A percentile compares a stretch with the other conserved stretches of the same genome.
phyloP scores from a whole-genome alignment of 345 rosid species.

The Laguncularia racemosa region DNA sequence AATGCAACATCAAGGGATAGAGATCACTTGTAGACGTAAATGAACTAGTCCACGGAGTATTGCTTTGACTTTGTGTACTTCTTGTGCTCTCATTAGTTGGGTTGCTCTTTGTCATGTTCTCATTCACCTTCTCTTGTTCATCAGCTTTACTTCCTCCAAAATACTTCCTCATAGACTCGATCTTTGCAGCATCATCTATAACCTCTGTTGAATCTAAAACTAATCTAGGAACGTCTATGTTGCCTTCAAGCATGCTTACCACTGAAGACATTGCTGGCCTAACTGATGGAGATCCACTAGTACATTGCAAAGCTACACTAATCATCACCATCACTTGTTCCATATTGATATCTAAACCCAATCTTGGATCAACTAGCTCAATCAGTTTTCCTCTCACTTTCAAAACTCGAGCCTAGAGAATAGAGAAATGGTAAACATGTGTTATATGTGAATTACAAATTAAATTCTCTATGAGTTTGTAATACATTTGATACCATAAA shows the following conservation, averaged over 20 bases:
- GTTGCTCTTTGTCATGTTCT: too few species aligned
- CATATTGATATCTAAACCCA: slow-evolving; percentile 35
- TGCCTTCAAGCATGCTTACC: too few species aligned
- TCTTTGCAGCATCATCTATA: slow-evolving; percentile 2
- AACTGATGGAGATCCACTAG: slow-evolving; percentile 32
- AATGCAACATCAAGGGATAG: slow-evolving; percentile 17
- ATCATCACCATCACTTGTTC: slow-evolving; percentile 37
- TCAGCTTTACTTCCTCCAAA: slow-evolving; percentile 1
- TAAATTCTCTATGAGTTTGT: background rate
- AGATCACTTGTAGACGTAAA: slow-evolving; percentile 26
- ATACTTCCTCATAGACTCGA: slow-evolving; percentile 12
- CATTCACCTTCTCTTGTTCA: background rate
- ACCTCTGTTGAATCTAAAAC: slow-evolving; percentile 1
- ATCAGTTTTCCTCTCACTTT: background rate
- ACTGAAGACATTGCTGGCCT: too few species aligned
- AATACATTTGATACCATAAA: too few species aligned
- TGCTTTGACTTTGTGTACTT: slow-evolving; percentile 4
- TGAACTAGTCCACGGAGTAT: slow-evolving; percentile 9
- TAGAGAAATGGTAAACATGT: too few species aligned
- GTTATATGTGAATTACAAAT: too few species aligned
- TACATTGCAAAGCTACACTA: slow-evolving; percentile 36
- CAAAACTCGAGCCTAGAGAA: too few species aligned
- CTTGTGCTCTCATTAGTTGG: too few species aligned
- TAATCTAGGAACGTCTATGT: slow-evolving; percentile 14
- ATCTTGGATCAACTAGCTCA: background rate